Evolutionary conservation across 495 filamentous ascomycete species (phyloP).

Genomic region (Acidiella bohemica): DNA sequence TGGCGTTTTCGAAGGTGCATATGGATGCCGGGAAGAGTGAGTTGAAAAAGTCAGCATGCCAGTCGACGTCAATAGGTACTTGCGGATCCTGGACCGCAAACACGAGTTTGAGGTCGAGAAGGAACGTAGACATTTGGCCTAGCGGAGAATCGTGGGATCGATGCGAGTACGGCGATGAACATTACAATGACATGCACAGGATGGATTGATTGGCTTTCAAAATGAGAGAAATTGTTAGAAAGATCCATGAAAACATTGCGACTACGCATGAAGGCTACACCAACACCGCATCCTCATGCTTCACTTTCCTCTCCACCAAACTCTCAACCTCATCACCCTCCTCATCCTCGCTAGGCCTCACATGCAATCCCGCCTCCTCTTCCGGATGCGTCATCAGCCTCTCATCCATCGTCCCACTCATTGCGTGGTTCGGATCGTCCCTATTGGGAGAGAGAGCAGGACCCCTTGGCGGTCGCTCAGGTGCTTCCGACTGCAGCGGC

Average conservation of each 20-base stretch:
- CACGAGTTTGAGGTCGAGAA: not conserved
- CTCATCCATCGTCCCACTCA: not conserved
- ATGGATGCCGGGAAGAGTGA: conserved; percentile 23
- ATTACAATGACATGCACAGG: conserved; percentile 26
- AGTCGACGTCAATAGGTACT: not conserved
- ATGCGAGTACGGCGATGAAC: conserved; percentile 22
- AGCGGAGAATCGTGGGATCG: not conserved
- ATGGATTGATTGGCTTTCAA: too few relatives aligned
- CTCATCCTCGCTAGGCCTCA: too few relatives aligned
- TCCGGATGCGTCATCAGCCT: not conserved
- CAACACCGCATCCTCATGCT: conserved; percentile 14
- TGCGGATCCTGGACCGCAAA: not conserved
- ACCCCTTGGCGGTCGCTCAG: conserved; percentile 2
- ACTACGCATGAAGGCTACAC: too few relatives aligned
- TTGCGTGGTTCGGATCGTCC: not conserved
- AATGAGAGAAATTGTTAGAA: too few relatives aligned
- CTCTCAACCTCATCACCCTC: too few relatives aligned
- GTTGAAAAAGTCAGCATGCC: not conserved
- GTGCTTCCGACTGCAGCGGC: conserved; percentile 2
- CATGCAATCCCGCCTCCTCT: not conserved
- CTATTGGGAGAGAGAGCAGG: too few relatives aligned
- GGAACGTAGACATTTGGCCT: not conserved
- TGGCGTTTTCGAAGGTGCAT: conserved; percentile 29
- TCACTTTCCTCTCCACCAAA: conserved; percentile 14
- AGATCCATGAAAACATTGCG: too few relatives aligned